Base-by-base conservation (phyloP, 2,329 filamentous ascomycete species). In the Balansia obtecta region DNA sequence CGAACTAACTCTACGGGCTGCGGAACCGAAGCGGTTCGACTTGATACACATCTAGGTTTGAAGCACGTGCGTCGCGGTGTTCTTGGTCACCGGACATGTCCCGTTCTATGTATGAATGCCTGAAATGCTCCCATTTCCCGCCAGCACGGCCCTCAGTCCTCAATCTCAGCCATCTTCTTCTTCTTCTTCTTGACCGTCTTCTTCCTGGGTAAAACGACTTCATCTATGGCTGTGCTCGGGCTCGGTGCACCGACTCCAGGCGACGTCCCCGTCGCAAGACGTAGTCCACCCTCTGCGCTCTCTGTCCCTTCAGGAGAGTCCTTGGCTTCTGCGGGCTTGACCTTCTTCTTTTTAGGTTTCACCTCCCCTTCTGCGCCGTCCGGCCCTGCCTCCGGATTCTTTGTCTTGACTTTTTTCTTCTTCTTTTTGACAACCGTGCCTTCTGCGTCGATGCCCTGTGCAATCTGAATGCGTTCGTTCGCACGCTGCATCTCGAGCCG, bases 401-500 rank as follows among this genome's bases (percentile, higher is more conserved):
- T 75, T 22, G 13, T 20, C 50, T 27, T 27, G 20, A 33, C 38
- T 45, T 50, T 22, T 59, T 72, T 73, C 66, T 75, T 77, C 67
- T 79, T 82, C 62, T 79, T 83, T 64, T 74, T 77, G 4, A 88
- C 78, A 2, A 85, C 74, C 0, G 76, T 79, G 1, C 81, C 82
- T 60, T 85, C 84, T 3, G 70, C 73, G 45, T 80, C 74, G 30
- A 83, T 79, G n/a, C 82, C 83, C 58, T 82, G 78, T 20, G 82
- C 82, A 18, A 83, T 78, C 57, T 86, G 77, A 38, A 90, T 82
- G 50, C 85, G 72, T 68, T 90, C 86, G 59, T 84, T 86, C 38
- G 82, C 83, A 51, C 86, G 72, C 68, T 90, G 86, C 89, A 97
- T 95, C 68, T 95, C 88, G 51, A 96, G 71, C 48, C 93, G 76